Conservation (phyloP, 768 basidiomycete genomes). For the Imleria badia region DNA sequence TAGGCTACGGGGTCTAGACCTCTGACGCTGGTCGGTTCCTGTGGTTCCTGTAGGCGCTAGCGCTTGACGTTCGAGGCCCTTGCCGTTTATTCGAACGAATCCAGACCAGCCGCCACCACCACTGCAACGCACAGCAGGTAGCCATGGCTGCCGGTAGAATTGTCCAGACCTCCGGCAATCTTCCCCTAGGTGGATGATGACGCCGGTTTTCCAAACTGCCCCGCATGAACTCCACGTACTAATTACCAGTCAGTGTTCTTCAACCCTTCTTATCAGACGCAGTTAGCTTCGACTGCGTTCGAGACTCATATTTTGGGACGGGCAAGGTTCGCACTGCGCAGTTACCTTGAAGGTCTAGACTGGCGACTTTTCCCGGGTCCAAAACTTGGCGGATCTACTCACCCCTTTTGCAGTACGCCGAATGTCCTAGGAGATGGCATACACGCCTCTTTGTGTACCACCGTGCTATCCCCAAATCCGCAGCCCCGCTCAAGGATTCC, state of each 20-base stretch:
- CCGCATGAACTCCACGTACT: neutral
- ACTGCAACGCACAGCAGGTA: constrained; percentile 2
- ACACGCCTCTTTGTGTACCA: neutral
- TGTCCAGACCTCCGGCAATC: constrained; percentile 9
- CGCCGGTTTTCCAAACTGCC: neutral
- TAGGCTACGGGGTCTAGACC: constrained; percentile 10
- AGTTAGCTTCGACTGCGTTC: neutral
- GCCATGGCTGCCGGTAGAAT: neutral
- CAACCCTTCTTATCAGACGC: neutral
- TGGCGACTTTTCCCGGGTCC: neutral
- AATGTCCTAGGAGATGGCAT: neutral
- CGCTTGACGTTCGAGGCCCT: constrained; percentile 8
- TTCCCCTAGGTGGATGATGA: neutral
- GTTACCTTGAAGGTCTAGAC: constrained; percentile 11
- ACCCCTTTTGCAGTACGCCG: neutral
- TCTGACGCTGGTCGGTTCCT: neutral
- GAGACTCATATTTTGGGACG: neutral
- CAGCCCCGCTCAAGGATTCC: neutral
- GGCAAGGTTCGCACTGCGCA: neutral
- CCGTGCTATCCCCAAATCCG: neutral
- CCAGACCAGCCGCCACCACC: neutral
- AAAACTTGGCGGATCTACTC: neutral
- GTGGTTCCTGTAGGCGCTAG: neutral
- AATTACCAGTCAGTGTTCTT: neutral
- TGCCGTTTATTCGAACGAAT: neutral